phyloP scores from a whole-genome alignment of 176 grass and related monocot genomes.

The Elaeis guineensis region DNA sequence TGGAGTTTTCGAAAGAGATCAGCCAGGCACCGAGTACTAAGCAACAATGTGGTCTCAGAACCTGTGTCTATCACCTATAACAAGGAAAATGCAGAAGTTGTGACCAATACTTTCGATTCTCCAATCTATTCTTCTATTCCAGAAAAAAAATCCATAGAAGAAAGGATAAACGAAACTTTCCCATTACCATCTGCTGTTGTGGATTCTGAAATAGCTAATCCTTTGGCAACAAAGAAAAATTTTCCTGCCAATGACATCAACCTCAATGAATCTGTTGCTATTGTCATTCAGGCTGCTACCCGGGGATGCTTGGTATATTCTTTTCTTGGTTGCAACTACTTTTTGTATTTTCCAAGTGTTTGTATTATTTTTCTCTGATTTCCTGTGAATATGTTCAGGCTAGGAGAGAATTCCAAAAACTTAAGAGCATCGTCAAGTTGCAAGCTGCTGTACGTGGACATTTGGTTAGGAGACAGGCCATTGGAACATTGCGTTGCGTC shows the following conservation, averaged over 20 bases:
- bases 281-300: conserved; percentile 58
- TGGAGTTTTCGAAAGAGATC: conserved; percentile 98
- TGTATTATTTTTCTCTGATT: conserved; percentile 19
- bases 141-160: conserved; percentile 37
- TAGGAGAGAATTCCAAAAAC: conserved; percentile 41
- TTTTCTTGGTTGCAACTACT: conserved; percentile 18
- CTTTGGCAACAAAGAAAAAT: conserved; percentile 21
- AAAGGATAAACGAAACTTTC: conserved; percentile 23
- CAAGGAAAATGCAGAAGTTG: conserved; percentile 68
- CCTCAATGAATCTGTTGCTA: conserved; percentile 31
- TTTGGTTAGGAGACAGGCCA: conserved; percentile 67
- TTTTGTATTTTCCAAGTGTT: not conserved
- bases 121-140: conserved; percentile 60
- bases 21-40: conserved; percentile 79
- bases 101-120: conserved; percentile 39
- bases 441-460: conserved; percentile 78
- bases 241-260: conserved; percentile 23
- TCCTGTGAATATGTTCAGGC: conserved; percentile 32
- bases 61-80: conserved; percentile 58
- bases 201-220: conserved; percentile 31
- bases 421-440: conserved; percentile 66
- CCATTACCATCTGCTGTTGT: conserved; percentile 19
- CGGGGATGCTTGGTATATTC: conserved; percentile 56
- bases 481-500: conserved; percentile 66
- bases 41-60: conserved; percentile 68